Base-by-base conservation (phyloP, 345 rosid genomes). In the Lagerstroemia speciosa region DNA sequence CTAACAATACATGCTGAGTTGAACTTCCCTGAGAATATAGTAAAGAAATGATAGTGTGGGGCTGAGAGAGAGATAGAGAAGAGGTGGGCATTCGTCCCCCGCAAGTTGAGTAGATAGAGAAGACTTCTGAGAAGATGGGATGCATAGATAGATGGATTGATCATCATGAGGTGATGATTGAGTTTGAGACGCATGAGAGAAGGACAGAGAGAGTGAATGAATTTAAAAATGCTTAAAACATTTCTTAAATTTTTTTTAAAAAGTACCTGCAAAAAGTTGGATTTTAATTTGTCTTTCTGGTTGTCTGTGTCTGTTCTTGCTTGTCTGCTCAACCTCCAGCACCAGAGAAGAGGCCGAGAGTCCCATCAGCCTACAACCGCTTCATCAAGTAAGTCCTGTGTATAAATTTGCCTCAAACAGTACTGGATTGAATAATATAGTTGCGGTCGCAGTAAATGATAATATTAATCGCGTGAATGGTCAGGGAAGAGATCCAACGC, bases 321-420 rank as follows among this genome's bases (percentile, higher is more conserved):
- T 81, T 77, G 40, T 81, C 76, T 79, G 83, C 77, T 75, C 73
- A 67, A 72, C 78, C 75, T 79, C 80, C 97, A 95, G 99, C 97
- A 77, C 99, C 98, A 64, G 97, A 90, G 87, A 95, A 95, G 86
- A 84, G 99, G 82, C 97, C 88, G 83, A 87, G 99, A 87, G 97
- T 95, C 81, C 99, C 99, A 74, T 95, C 99, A 67, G 99, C 99
- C 69, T 95, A 95, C 86, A 95, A 95, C 83, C 91, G 99, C 82
- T 95, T 95, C 85, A 92, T 95, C 88, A 95, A 95, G 99, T 95
- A 76, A 84, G 93, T 72, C 31, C 1, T 16, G 12, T 19, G 14
- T 24, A n/a, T 37, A 5, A 20, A 37, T 27, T 36, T 37, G 37
- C 22, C 9, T 46, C 19, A 68, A 22, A 50, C n/a, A 14, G 3